Evolutionary conservation across 2,329 filamentous ascomycete genomes (phyloP), one percentile per base, ranked within the genome.

Genomic region (Colletotrichum melonis): DNA sequence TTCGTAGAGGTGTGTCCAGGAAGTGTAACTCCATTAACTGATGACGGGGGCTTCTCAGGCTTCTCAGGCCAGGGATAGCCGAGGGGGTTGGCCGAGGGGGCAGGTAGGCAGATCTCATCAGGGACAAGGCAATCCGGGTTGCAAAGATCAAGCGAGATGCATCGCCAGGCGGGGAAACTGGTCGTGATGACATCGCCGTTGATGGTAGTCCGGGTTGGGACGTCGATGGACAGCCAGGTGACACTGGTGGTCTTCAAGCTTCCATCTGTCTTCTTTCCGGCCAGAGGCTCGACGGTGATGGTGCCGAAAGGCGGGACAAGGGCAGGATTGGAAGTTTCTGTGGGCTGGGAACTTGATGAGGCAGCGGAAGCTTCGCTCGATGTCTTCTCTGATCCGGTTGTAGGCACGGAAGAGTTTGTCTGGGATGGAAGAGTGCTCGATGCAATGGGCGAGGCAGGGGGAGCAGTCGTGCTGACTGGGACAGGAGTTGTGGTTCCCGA

Each of bases 191-290:
- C 12, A 22, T 57, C 26, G 16, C 67, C 67, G 9, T 35, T 56
- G 1, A 35, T 24, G 3, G 35, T 66, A 1, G 35, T 66, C 9
- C 49, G 49, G 4, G 55, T 24, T 35, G 62, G 57, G 1, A 70
- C 42, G 46, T 70, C 60, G n/a, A 70, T 73, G 3, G 71, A 73
- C 19, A 73, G 62, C 71, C 71, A 73, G 22, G 67, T 73, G 1
- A 73, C 62, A 5, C 56, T 73, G 3, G 71, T 70, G 19, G 67
- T 66, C 28, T 19, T 60, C 32, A 55, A 69, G 19, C 16, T 60
- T 16, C 70, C 70, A 30, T 65, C 66, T 16, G 22, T 3, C 22
- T 58, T 46, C n/a, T 62, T 73, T 5, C 62, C 67, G 22, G 62
- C 66, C 4, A 73, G 32, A 24, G 67, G 67, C 56, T 62, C 35